Percentiles rank a stretch among this genome's conserved stretches.
phyloP scores from a whole-genome alignment of 108 stramenopile species.

The Skeletonema marinoi region DNA sequence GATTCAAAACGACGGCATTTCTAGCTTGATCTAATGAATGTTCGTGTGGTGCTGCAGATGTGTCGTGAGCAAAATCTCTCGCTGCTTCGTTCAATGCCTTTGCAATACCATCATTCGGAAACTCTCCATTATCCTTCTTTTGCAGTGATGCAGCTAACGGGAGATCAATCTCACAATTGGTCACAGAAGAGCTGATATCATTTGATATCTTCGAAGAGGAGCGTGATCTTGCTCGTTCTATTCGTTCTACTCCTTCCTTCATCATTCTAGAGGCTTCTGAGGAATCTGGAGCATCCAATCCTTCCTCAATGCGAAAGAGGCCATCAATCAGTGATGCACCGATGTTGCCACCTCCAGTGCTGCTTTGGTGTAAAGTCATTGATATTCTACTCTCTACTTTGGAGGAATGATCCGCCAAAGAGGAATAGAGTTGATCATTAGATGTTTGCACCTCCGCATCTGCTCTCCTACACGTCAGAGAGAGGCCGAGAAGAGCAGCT shows the following conservation, averaged over 20 bases:
- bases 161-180: constrained; percentile 22
- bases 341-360: constrained; percentile 26
- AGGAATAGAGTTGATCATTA: constrained; percentile 22
- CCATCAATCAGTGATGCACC: constrained; percentile 22
- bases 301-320: constrained; percentile 29
- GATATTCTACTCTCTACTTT: constrained; percentile 25
- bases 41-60: constrained; percentile 5
- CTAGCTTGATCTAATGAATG: constrained; percentile 4
- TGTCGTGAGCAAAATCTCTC: not conserved
- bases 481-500: constrained; percentile 59
- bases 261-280: not conserved
- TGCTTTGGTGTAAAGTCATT: constrained; percentile 29
- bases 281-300: not conserved
- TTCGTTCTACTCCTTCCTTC: not conserved
- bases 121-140: constrained; percentile 7
- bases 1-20: constrained; percentile 30
- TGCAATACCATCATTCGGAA: constrained; percentile 12
- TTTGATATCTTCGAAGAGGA: not conserved
- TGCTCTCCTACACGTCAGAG: constrained; percentile 45
- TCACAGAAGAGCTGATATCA: not conserved
- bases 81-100: not conserved
- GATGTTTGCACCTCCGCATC: not conserved
- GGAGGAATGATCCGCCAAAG: constrained; percentile 21
- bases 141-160: not conserved
- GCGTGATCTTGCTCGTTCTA: not conserved